Evolutionary conservation across 768 basidiomycete species (phyloP), one percentile per base, ranked within the genome.

Genomic region (Termitomyces sp.): DNA sequence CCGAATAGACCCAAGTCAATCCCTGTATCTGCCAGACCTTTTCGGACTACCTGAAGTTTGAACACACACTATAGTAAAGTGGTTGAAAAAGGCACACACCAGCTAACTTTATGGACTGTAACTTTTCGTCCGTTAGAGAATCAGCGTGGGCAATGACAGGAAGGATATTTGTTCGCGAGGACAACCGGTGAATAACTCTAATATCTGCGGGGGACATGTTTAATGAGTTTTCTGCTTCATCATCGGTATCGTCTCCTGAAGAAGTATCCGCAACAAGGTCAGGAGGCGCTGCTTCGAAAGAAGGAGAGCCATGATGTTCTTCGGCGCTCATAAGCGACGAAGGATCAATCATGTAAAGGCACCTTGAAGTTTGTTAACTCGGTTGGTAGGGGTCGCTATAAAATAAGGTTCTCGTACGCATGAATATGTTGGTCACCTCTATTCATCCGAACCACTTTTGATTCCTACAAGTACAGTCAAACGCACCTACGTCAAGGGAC

Each of bases 391-490:
- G 13, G 20, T 14, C 18, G 48, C 29, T 49, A n/a, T 13, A 48
- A 22, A 46, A 50, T 24, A 56, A 61, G 8, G 24, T 71, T 29
- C 29, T 39, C 90, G 71, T 69, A 92, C 90, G 93, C 72, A 72
- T 94, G 92, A 64, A 94, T 86, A 64, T 94, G 92, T 64, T 91
- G 89, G 72, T 94, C 92, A 49, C 90, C 91, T 74, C 88, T 92
- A 73, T 83, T 90, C 69, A 91, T 83, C 62, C 92, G 83, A 52
- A 93, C 76, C 42, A 94, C 91, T 77, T 94, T 94, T 55, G 88
- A 89, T 77, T 94, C 91, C 91, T 92, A 54, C 22, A 24, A 31
- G 46, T 49, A 48, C 50, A 52, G 8, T 53, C 24, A 61, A 41
- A 55, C 43, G 47, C 51, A 37, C 53, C 46, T 14, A 48, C 37